Evolutionary conservation across 2,329 filamentous ascomycete species (phyloP), one percentile per base, ranked within the genome.

Genomic region (Fusarium sterilihyphosum): DNA sequence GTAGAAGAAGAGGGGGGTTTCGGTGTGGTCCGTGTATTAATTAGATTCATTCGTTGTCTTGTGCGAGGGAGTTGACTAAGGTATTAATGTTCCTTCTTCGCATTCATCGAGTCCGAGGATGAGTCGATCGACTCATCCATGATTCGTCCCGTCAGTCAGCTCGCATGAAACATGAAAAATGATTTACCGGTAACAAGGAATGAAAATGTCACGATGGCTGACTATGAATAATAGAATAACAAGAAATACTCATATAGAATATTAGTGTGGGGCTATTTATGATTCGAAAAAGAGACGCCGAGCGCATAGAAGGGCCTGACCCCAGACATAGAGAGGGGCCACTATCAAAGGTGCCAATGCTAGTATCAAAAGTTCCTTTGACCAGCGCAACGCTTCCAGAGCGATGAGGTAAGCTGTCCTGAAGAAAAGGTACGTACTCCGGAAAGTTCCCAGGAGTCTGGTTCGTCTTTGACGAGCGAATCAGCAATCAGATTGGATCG

Each of bases 281-380:
- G 38, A 47, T 44, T 60, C 41, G 43, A 59, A 57, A 70, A 70
- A 66, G 50, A 73, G 40, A 58, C 59, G 63, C 60, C 73, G 61
- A 66, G 57, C 33, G 14, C 33, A 35, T 53, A 41, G 50, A 56
- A 61, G 58, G 63, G 44, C 64, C 54, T 56, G 59, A 61, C 61
- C 68, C 69, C 65, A 73, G 72, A 73, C 59, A 64, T 47, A 46
- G 66, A 58, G 73, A 75, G 70, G 70, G 73, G 64, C 67, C 67
- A 61, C 68, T 77, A 72, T 72, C 77, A 79, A 79, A 79, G 77
- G 77, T 79, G 65, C 77, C 77, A 77, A 77, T 68, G 74, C 62
- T 65, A 49, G 59, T 54, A 62, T 67, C 77, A 79, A 79, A 79
- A 79, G 77, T 79, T 79, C 77, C 77, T 78, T 54, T 67, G 41